Percentiles rank a stretch among this genome's conserved stretches.
phyloP scores from a whole-genome alignment of 306 rosid species.

The Vicia villosa region DNA sequence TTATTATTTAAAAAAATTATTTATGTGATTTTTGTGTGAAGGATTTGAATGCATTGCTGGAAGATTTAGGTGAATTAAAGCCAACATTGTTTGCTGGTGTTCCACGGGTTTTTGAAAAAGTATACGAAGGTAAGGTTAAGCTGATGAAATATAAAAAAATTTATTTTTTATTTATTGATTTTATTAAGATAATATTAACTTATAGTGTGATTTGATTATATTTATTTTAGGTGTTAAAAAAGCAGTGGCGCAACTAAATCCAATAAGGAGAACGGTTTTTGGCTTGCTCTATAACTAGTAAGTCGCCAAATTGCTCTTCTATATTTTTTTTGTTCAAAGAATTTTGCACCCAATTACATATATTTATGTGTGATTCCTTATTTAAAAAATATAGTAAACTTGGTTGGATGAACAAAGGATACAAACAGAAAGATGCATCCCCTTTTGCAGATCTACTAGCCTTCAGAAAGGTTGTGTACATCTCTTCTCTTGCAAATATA shows the following conservation, averaged over 20 bases:
- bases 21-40: slow-evolving; percentile 33
- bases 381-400: slow-evolving; percentile 87
- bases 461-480: slow-evolving; percentile 70
- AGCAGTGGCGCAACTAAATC: slow-evolving; percentile 72
- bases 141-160: slow-evolving; percentile 10
- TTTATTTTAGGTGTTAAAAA: slow-evolving; percentile 65
- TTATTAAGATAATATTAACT: neutral
- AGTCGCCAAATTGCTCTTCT: slow-evolving; percentile 11
- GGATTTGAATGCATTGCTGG: slow-evolving; percentile 72
- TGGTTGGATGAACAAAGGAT: slow-evolving; percentile 82
- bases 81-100: slow-evolving; percentile 87
- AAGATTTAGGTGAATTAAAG: slow-evolving; percentile 75
- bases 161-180: neutral
- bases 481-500: neutral
- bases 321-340: too few relatives aligned
- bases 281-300: slow-evolving; percentile 73
- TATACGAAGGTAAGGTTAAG: slow-evolving; percentile 64
- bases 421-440: slow-evolving; percentile 67
- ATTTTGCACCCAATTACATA: too few relatives aligned
- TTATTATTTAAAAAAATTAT: too few relatives aligned
- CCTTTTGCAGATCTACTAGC: slow-evolving; percentile 82
- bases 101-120: slow-evolving; percentile 78
- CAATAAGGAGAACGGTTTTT: slow-evolving; percentile 66
- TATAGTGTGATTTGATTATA: neutral
- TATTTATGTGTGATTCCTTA: too few relatives aligned